phyloP scores from a whole-genome alignment of 1,139 yeast genomes.

The Suhomyces bokatorum region DNA sequence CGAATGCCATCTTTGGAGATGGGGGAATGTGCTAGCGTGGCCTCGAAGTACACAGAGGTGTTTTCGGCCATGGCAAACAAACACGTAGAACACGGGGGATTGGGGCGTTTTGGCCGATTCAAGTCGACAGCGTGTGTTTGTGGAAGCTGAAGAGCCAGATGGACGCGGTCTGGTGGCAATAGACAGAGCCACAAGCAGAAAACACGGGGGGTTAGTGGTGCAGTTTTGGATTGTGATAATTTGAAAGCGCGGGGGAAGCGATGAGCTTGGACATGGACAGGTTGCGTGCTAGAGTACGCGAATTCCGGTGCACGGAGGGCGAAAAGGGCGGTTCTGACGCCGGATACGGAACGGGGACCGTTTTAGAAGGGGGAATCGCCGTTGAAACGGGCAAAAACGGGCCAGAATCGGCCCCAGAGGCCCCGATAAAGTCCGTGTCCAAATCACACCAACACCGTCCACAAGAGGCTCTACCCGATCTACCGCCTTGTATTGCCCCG shows the following conservation, averaged over 20 bases:
- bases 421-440: not conserved
- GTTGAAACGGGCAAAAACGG: not conserved
- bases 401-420: too few relatives aligned
- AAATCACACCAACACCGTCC: not conserved
- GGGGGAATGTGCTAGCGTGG: slow-evolving; percentile 12
- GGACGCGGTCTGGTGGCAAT: too few relatives aligned
- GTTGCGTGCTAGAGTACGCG: not conserved
- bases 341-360: not conserved
- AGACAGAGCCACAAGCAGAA: too few relatives aligned
- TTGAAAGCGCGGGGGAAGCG: slow-evolving; percentile 3
- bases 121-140: not conserved
- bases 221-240: not conserved
- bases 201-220: too few relatives aligned
- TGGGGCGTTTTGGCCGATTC: not conserved
- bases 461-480: slow-evolving; percentile 18
- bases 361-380: not conserved
- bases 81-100: not conserved
- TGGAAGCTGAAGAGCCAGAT: not conserved
- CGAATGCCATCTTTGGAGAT: slow-evolving; percentile 16
- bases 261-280: slow-evolving; percentile 2
- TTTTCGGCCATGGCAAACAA: slow-evolving; percentile 1
- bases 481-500: slow-evolving; percentile 37
- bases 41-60: slow-evolving; percentile 9
- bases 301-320: not conserved
- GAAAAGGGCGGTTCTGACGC: not conserved